These are phyloP conservation scores for Chalara sp. DNA, from an alignment of 2,329 filamentous ascomycete genomes.

Conservation along the genomic window DNA sequence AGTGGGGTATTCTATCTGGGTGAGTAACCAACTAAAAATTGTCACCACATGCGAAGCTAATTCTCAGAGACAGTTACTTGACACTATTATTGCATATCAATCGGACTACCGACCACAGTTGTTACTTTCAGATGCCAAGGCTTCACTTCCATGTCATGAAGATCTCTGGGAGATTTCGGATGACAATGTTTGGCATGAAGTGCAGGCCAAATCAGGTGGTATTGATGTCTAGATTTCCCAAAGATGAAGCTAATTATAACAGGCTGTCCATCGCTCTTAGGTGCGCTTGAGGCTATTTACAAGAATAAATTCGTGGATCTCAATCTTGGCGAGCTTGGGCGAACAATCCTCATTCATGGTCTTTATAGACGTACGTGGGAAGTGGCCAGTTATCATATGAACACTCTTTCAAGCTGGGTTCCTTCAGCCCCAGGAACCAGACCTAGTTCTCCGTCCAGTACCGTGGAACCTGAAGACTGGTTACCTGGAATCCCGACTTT, in stretches of 20 bases:
- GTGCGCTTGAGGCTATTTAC: slow-evolving; percentile 38
- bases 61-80: slow-evolving; percentile 27
- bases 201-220: slow-evolving; percentile 8
- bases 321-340: slow-evolving; percentile 39
- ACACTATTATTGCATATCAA: slow-evolving; percentile 32
- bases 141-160: slow-evolving; percentile 32
- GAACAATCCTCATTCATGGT: slow-evolving; percentile 40
- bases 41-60: not conserved
- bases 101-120: slow-evolving; percentile 27
- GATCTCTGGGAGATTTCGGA: slow-evolving; percentile 31
- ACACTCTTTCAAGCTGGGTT: slow-evolving; percentile 38
- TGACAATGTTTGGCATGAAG: slow-evolving; percentile 24
- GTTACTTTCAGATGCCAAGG: slow-evolving; percentile 32
- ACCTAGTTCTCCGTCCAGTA: not conserved
- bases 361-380: slow-evolving; percentile 42
- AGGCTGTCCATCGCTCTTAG: slow-evolving; percentile 32
- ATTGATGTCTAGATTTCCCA: not conserved
- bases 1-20: slow-evolving; percentile 34
- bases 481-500: slow-evolving; percentile 2
- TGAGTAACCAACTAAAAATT: slow-evolving; percentile 15
- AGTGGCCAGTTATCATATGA: slow-evolving; percentile 36
- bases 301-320: slow-evolving; percentile 33
- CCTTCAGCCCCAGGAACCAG: slow-evolving; percentile 26
- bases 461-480: slow-evolving; percentile 16
- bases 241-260: slow-evolving; percentile 8